These are phyloP conservation scores for Claviceps sp. DNA, from an alignment of 2,329 filamentous ascomycete genomes.

Conservation along the genomic window DNA sequence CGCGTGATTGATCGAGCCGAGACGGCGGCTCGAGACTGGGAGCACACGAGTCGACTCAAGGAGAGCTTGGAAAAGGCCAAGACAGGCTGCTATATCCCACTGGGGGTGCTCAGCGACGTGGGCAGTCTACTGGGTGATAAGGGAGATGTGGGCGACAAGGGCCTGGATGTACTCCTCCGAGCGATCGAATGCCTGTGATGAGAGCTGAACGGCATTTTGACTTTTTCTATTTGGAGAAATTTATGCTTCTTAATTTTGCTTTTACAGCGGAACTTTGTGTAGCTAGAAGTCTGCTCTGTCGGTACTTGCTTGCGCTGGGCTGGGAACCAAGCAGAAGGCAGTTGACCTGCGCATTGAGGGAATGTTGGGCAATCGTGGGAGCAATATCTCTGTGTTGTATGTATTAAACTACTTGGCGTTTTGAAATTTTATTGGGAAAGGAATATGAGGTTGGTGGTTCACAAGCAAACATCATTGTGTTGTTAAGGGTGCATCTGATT, in stretches of 20 bases:
- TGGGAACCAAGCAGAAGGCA: not conserved
- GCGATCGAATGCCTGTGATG: slow-evolving; percentile 44
- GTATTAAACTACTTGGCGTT: not conserved
- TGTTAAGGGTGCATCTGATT: too few species aligned
- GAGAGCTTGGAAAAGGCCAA: slow-evolving; percentile 75
- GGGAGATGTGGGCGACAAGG: slow-evolving; percentile 33
- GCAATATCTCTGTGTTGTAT: not conserved
- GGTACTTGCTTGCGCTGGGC: not conserved
- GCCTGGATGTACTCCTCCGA: slow-evolving; percentile 44
- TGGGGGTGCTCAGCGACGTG: slow-evolving; percentile 81
- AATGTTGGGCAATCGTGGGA: not conserved
- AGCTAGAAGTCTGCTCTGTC: not conserved
- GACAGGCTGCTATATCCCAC: slow-evolving; percentile 65
- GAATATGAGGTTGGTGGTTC: too few species aligned
- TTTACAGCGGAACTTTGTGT: not conserved
- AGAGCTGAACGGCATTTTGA: not conserved
- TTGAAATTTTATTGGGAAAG: not conserved
- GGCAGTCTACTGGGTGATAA: slow-evolving; percentile 57
- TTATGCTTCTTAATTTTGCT: not conserved
- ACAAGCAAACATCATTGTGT: too few species aligned
- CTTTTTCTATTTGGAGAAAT: not conserved
- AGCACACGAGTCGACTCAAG: slow-evolving; percentile 82
- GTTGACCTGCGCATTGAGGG: not conserved
- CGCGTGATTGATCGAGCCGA: slow-evolving; percentile 80
- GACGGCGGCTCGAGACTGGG: slow-evolving; percentile 80